A percentile compares a stretch with the other conserved stretches of the same genome.
These are phyloP conservation scores for Decorospora gaudefroyi DNA, from an alignment of 2,329 filamentous ascomycete species.

Conservation along the genomic window DNA sequence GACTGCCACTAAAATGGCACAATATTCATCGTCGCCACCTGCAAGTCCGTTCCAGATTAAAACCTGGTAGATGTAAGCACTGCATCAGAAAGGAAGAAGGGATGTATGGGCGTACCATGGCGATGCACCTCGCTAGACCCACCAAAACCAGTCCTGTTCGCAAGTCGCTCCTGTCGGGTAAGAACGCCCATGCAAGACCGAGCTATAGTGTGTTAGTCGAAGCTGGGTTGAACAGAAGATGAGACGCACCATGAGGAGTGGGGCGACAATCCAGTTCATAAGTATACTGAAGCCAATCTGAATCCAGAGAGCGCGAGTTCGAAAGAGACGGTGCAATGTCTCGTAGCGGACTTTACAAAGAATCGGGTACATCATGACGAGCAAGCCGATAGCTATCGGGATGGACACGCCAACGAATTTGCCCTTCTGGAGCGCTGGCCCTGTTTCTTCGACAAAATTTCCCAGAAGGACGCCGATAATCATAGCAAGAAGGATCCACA, in stretches of 20 bases:
- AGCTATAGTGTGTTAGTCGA: slow-evolving; percentile 51
- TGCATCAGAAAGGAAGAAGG: slow-evolving; percentile 49
- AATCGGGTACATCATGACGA: slow-evolving; percentile 91
- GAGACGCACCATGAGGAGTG: slow-evolving; percentile 71
- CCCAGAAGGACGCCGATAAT: slow-evolving; percentile 56
- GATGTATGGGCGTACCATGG: slow-evolving; percentile 63
- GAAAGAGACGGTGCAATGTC: slow-evolving; percentile 66
- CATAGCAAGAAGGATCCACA: slow-evolving; percentile 77
- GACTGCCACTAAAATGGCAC: slow-evolving; percentile 59
- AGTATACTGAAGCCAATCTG: slow-evolving; percentile 73
- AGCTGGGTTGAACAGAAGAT: not conserved
- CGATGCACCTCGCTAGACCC: slow-evolving; percentile 77
- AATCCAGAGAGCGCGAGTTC: slow-evolving; percentile 66
- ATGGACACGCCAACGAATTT: slow-evolving; percentile 70
- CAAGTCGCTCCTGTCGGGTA: slow-evolving; percentile 43
- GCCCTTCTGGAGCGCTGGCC: slow-evolving; percentile 65
- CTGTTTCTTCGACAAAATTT: slow-evolving; percentile 69
- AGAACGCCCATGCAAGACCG: slow-evolving; percentile 62
- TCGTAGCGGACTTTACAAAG: slow-evolving; percentile 80
- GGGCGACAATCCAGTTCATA: slow-evolving; percentile 81
- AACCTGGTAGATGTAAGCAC: slow-evolving; percentile 47
- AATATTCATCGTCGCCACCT: slow-evolving; percentile 75
- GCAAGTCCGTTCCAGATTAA: slow-evolving; percentile 75
- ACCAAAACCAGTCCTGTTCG: slow-evolving; percentile 71
- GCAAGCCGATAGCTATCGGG: slow-evolving; percentile 72